Conservation (phyloP, 140 eudicot genomes). For the Flaveria floridana region DNA sequence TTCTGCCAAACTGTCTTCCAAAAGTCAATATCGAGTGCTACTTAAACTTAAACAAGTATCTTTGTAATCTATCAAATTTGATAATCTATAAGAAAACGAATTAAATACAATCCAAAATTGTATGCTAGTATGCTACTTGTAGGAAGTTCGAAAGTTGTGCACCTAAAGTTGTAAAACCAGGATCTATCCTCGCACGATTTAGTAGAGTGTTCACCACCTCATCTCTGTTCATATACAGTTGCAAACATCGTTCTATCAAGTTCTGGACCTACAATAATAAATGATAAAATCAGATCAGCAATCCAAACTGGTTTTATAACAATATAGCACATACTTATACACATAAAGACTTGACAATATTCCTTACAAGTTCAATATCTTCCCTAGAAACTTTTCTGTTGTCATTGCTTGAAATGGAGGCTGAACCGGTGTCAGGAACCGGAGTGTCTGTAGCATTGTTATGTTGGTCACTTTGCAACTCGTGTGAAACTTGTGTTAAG, state of each 20-base stretch:
- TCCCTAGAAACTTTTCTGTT: conserved; percentile 78
- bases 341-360: conserved; percentile 3
- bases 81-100: background rate
- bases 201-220: conserved; percentile 83
- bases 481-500: conserved; percentile 57
- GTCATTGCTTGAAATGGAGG: conserved; percentile 76
- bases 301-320: background rate
- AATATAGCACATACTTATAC: background rate
- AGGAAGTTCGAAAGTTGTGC: conserved; percentile 13
- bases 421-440: conserved; percentile 82
- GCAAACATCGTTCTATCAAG: conserved; percentile 83
- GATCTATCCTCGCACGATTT: conserved; percentile 88
- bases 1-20: conserved; percentile 78
- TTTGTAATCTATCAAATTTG: background rate
- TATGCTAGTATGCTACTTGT: background rate
- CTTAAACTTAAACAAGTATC: background rate
- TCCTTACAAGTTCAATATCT: conserved; percentile 89
- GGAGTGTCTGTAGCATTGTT: conserved; percentile 64
- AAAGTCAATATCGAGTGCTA: background rate
- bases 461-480: conserved; percentile 69
- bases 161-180: conserved; percentile 88
- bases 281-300: conserved; percentile 1
- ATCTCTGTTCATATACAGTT: conserved; percentile 78
- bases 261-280: conserved; percentile 67
- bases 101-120: background rate